phyloP scores from a whole-genome alignment of 768 basidiomycete genomes.

The Pisolithus microcarpus region DNA sequence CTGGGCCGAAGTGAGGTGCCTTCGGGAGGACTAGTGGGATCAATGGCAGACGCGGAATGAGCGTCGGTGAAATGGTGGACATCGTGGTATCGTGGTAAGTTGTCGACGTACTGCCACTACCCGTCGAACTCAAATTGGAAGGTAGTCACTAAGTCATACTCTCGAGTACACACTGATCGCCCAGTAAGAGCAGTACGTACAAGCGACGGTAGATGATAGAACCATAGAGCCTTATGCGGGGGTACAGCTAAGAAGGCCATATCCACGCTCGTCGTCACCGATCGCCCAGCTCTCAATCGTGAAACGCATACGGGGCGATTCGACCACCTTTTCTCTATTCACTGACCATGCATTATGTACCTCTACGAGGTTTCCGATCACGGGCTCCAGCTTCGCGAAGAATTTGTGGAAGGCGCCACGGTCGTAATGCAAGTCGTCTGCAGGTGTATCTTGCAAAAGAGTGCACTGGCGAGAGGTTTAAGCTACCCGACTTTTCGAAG shows the following conservation, averaged over 20 bases:
- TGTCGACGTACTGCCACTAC: no score
- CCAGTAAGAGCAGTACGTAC: no score
- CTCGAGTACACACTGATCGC: no score
- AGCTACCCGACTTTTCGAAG: neutral
- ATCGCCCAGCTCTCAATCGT: slow-evolving; percentile 26
- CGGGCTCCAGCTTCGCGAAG: slow-evolving; percentile 33
- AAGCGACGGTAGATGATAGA: no score
- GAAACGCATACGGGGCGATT: slow-evolving; percentile 22
- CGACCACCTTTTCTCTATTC: slow-evolving; percentile 13
- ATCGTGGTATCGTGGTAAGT: slow-evolving; percentile 17
- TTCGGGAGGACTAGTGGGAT: slow-evolving; percentile 65
- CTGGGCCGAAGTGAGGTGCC: slow-evolving; percentile 58
- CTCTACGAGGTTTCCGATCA: slow-evolving; percentile 42
- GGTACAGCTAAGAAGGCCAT: slow-evolving; percentile 17
- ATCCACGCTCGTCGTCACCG: slow-evolving; percentile 11
- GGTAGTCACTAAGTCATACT: no score
- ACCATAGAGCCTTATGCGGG: neutral
- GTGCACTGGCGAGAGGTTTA: slow-evolving; percentile 29
- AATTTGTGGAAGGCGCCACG: slow-evolving; percentile 31
- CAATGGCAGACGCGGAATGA: slow-evolving; percentile 55
- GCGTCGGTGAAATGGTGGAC: slow-evolving; percentile 59
- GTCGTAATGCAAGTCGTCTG: slow-evolving; percentile 39
- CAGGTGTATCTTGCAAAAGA: slow-evolving; percentile 38
- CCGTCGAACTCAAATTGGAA: no score
- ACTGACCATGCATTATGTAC: slow-evolving; percentile 29